phyloP scores from a whole-genome alignment of 1,139 yeast species.

The Hansenula anomala region DNA sequence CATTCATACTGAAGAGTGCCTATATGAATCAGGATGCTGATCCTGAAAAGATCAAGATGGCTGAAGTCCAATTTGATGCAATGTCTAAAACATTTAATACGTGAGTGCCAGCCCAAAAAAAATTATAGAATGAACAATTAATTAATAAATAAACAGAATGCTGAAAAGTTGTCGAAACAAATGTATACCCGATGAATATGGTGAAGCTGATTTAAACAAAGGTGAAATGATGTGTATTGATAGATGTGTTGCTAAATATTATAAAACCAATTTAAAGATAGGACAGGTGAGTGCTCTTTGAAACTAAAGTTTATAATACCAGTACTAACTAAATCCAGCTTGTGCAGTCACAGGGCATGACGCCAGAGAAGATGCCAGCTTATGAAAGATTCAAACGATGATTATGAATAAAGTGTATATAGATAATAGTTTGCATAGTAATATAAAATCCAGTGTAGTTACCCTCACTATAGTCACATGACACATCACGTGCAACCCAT shows the following conservation, averaged over 20 bases:
- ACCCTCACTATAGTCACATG: background rate
- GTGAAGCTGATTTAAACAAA: slow-evolving; percentile 73
- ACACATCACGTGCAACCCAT: background rate
- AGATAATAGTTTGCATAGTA: too few species aligned
- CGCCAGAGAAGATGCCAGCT: slow-evolving; percentile 18
- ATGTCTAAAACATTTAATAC: slow-evolving; percentile 61
- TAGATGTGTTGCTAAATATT: slow-evolving; percentile 73
- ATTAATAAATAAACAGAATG: slow-evolving; percentile 27
- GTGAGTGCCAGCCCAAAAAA: slow-evolving; percentile 22
- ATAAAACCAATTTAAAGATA: slow-evolving; percentile 55
- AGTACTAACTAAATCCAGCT: slow-evolving; percentile 8
- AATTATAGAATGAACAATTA: slow-evolving; percentile 1
- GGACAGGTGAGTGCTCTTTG: slow-evolving; percentile 36
- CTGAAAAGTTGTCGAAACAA: slow-evolving; percentile 56
- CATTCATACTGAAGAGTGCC: slow-evolving; percentile 46
- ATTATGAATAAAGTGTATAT: background rate
- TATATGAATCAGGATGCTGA: slow-evolving; percentile 42
- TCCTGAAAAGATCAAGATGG: slow-evolving; percentile 62
- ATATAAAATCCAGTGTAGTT: too few species aligned
- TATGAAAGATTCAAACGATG: slow-evolving; percentile 11
- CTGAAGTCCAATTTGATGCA: slow-evolving; percentile 74
- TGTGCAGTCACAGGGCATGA: slow-evolving; percentile 19
- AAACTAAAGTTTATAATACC: too few species aligned
- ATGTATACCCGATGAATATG: slow-evolving; percentile 72
- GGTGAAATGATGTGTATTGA: slow-evolving; percentile 76